Evolutionary conservation across 371 early-diverging fungal genomes (phyloP).

Genomic region (Umbelopsis sp.): DNA sequence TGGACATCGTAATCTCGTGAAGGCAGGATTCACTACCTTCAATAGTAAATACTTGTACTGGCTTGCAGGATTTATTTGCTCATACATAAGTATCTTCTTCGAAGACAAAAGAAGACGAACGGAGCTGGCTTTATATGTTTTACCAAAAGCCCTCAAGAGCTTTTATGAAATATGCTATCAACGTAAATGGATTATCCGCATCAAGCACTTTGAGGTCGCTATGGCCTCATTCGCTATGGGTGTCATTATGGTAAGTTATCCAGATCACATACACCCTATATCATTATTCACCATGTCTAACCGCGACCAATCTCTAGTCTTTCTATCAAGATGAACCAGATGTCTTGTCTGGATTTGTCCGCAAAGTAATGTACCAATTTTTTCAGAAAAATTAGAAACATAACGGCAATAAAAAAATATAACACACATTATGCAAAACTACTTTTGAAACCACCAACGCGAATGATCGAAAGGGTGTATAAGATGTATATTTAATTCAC

Average conservation of each 20-base stretch:
- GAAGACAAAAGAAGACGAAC: slow-evolving; percentile 71
- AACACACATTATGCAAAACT: background rate
- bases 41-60: slow-evolving; percentile 71
- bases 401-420: background rate
- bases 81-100: slow-evolving; percentile 63
- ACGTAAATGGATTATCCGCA: slow-evolving; percentile 59
- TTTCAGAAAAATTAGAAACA: slow-evolving; percentile 53
- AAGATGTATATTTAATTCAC: no score
- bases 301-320: slow-evolving; percentile 32
- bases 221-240: slow-evolving; percentile 56
- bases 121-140: slow-evolving; percentile 71
- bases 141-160: slow-evolving; percentile 65
- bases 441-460: no score
- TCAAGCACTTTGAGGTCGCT: slow-evolving; percentile 60
- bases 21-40: slow-evolving; percentile 33
- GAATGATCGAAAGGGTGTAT: no score
- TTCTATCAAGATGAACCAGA: slow-evolving; percentile 69
- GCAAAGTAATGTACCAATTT: slow-evolving; percentile 59
- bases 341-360: slow-evolving; percentile 61
- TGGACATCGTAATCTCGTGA: slow-evolving; percentile 57
- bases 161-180: slow-evolving; percentile 62
- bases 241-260: slow-evolving; percentile 52
- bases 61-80: slow-evolving; percentile 58
- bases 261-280: background rate
- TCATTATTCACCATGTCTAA: background rate